phyloP scores from a whole-genome alignment of 2,329 filamentous ascomycete species.

The Neoascochyta sp. region DNA sequence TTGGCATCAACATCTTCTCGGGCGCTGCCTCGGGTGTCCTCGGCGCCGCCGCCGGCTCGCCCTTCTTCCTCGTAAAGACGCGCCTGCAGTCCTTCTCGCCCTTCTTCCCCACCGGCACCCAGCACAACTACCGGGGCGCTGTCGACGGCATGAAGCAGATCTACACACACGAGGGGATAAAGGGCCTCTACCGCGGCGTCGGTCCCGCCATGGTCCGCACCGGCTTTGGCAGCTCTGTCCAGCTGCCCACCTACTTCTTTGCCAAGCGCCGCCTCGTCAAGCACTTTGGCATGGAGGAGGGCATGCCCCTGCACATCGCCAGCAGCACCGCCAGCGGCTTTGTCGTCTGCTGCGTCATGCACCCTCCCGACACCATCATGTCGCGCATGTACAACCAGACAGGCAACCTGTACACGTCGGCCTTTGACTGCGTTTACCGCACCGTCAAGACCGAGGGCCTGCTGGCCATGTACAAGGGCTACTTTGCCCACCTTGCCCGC shows the following conservation, averaged over 20 bases:
- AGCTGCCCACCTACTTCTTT: constrained; percentile 97
- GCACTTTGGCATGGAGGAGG: constrained; percentile 86
- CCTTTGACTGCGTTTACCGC: constrained; percentile 87
- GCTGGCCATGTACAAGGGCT: constrained; percentile 95
- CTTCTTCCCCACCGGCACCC: constrained; percentile 91
- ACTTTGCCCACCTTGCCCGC: constrained; percentile 87
- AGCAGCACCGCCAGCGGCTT: constrained; percentile 90
- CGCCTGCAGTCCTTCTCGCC: constrained; percentile 90
- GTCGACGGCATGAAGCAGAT: constrained; percentile 79
- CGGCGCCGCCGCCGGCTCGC: constrained; percentile 86
- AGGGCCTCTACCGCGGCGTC: constrained; percentile 84
- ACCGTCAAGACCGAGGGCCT: constrained; percentile 88
- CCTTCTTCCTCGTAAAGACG: constrained; percentile 98
- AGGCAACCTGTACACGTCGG: constrained; percentile 90
- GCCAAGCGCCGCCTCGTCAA: constrained; percentile 81
- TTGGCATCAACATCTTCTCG: constrained; percentile 89
- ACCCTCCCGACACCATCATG: constrained; percentile 99
- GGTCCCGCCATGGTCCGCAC: constrained; percentile 93
- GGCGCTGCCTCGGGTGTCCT: constrained; percentile 86
- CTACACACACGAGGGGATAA: constrained; percentile 69
- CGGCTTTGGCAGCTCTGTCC: constrained; percentile 91
- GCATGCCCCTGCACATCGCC: constrained; percentile 79
- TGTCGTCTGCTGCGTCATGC: constrained; percentile 96
- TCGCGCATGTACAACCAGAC: constrained; percentile 98
- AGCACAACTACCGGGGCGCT: constrained; percentile 86